phyloP scores from a whole-genome alignment of 2,329 filamentous ascomycete genomes.

The Phymatotrichopsis omnivora region DNA sequence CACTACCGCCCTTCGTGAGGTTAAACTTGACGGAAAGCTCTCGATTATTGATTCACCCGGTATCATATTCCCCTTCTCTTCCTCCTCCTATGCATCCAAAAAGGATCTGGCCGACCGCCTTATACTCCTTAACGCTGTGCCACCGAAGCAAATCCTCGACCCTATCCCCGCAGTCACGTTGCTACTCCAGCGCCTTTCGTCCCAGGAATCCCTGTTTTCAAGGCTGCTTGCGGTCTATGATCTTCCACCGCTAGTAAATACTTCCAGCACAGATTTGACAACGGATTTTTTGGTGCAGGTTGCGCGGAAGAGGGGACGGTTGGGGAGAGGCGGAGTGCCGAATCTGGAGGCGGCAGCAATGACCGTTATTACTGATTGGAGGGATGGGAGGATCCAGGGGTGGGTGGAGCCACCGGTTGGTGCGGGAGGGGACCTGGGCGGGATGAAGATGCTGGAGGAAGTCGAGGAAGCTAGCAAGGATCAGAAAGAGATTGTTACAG shows the following conservation, averaged over 20 bases:
- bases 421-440: slow-evolving; percentile 31
- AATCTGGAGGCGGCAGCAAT: slow-evolving; percentile 82
- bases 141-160: slow-evolving; percentile 88
- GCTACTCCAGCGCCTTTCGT: slow-evolving; percentile 68
- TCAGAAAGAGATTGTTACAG: slow-evolving; percentile 78
- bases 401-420: slow-evolving; percentile 65
- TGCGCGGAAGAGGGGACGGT: slow-evolving; percentile 77
- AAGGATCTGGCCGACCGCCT: slow-evolving; percentile 67
- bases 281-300: slow-evolving; percentile 93
- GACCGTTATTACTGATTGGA: slow-evolving; percentile 92
- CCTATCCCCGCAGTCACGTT: slow-evolving; percentile 77
- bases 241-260: slow-evolving; percentile 58
- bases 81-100: slow-evolving; percentile 35
- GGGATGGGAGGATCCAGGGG: slow-evolving; percentile 87
- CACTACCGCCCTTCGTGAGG: slow-evolving; percentile 74
- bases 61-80: slow-evolving; percentile 73
- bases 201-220: slow-evolving; percentile 60
- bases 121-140: slow-evolving; percentile 80
- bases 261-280: slow-evolving; percentile 59
- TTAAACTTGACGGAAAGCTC: slow-evolving; percentile 91
- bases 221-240: slow-evolving; percentile 78
- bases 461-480: slow-evolving; percentile 46
- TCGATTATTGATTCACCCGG: slow-evolving; percentile 89
- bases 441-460: slow-evolving; percentile 33
- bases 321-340: slow-evolving; percentile 81